A percentile compares a stretch with the other conserved stretches of the same genome.
Conservation (phyloP, 164 flowering plant species). For the Malania oleifera region DNA sequence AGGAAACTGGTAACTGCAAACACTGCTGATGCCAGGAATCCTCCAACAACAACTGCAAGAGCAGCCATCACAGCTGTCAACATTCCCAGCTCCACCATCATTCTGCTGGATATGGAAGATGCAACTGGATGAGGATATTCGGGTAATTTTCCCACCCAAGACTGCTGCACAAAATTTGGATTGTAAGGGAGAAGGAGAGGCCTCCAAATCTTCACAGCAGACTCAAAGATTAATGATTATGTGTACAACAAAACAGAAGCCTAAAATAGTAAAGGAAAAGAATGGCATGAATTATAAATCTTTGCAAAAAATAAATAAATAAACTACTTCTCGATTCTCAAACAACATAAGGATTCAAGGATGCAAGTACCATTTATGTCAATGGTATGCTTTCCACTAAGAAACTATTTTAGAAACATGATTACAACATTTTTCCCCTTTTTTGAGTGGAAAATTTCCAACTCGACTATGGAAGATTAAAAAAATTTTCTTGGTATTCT, state of each 20-base stretch:
- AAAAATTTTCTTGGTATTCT: no score
- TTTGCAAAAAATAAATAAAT: no score
- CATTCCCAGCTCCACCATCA: conserved; percentile 83
- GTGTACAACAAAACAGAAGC: no score
- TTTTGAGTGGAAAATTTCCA: background rate
- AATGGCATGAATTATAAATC: no score
- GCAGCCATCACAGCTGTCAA: conserved; percentile 65
- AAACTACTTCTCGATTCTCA: background rate
- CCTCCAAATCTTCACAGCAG: background rate
- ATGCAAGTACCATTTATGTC: background rate
- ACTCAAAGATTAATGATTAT: background rate
- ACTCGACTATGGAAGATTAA: no score
- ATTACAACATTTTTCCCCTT: background rate
- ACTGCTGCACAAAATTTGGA: conserved; percentile 43
- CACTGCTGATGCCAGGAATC: conserved; percentile 73
- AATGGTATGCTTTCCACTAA: background rate
- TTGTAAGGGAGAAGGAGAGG: background rate
- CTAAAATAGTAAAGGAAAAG: no score
- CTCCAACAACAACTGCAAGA: conserved; percentile 70
- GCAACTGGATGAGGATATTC: conserved; percentile 89
- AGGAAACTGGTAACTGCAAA: conserved; percentile 69
- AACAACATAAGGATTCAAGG: background rate
- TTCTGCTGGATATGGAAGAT: conserved; percentile 86
- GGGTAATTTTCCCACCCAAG: conserved; percentile 68
- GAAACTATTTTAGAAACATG: background rate